Evolutionary conservation across 1,139 yeast species (phyloP).

Genomic region (Sugiyamaella neomexicana): DNA sequence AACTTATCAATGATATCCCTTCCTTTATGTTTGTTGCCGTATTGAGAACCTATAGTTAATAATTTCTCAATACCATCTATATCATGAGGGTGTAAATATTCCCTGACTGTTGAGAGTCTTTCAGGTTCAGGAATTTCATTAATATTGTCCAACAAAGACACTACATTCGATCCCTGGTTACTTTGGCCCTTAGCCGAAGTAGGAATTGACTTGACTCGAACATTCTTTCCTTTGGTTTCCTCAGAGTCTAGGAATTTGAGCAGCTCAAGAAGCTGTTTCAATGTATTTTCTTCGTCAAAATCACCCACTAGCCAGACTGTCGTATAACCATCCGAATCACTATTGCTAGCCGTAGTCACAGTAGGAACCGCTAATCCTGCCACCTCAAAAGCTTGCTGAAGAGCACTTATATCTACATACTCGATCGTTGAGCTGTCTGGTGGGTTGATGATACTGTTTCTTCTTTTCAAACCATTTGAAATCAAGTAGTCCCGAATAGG

Average conservation of each 20-base stretch:
- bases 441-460: constrained; percentile 44
- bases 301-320: constrained; percentile 62
- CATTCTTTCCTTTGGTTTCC: constrained; percentile 25
- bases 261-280: constrained; percentile 48
- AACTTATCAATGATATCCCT: constrained; percentile 1
- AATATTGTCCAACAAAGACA: constrained; percentile 5
- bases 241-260: constrained; percentile 35
- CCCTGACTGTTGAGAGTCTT: constrained; percentile 2
- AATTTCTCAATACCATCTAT: constrained; percentile 6
- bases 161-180: constrained; percentile 3
- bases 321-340: constrained; percentile 16
- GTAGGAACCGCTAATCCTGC: constrained; percentile 18
- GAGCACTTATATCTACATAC: constrained; percentile 28
- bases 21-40: constrained; percentile 7
- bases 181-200: not conserved
- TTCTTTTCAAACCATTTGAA: constrained; percentile 26
- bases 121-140: constrained; percentile 10
- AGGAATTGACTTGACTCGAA: constrained; percentile 45
- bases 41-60: constrained; percentile 5
- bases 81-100: constrained; percentile 12
- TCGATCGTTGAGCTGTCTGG: constrained; percentile 28
- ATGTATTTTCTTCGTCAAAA: constrained; percentile 42
- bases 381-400: constrained; percentile 20
- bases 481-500: constrained; percentile 32
- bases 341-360: constrained; percentile 15